Evolutionary conservation across 169 alveolate genomes (phyloP).

Genomic region (Plasmodium gallinaceum): DNA sequence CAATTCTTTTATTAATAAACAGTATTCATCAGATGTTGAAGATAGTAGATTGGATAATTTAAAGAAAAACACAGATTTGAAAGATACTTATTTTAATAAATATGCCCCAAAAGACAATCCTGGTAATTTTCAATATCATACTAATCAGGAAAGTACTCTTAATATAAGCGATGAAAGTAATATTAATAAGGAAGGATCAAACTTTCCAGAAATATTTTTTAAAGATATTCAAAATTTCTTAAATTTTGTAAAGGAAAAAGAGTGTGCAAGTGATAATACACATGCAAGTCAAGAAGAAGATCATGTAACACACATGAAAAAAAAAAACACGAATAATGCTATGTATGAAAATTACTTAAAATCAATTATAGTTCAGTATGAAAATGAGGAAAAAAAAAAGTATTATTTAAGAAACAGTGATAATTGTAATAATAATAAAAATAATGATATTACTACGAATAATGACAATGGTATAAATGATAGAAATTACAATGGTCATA

Average conservation of each 20-base stretch:
- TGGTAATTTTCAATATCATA: not conserved
- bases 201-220: conserved; percentile 25
- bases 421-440: not conserved
- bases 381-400: conserved; percentile 36
- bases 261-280: not conserved
- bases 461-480: not conserved
- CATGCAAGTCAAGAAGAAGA: not conserved
- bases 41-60: not conserved
- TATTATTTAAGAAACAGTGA: not conserved
- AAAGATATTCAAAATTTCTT: conserved; percentile 59
- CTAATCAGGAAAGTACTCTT: not conserved
- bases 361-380: conserved; percentile 59
- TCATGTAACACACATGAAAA: not conserved
- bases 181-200: not conserved
- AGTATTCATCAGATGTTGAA: not conserved
- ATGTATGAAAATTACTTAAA: conserved; percentile 37
- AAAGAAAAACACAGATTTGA: not conserved
- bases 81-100: not conserved
- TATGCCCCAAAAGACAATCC: too few species aligned
- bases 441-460: not conserved
- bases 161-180: not conserved
- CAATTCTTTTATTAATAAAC: not conserved
- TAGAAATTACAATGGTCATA: not conserved
- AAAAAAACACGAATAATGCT: not conserved
- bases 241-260: conserved; percentile 49